Evolutionary conservation across 2,329 filamentous ascomycete genomes (phyloP).

Genomic region (Leptographium galeiforme): DNA sequence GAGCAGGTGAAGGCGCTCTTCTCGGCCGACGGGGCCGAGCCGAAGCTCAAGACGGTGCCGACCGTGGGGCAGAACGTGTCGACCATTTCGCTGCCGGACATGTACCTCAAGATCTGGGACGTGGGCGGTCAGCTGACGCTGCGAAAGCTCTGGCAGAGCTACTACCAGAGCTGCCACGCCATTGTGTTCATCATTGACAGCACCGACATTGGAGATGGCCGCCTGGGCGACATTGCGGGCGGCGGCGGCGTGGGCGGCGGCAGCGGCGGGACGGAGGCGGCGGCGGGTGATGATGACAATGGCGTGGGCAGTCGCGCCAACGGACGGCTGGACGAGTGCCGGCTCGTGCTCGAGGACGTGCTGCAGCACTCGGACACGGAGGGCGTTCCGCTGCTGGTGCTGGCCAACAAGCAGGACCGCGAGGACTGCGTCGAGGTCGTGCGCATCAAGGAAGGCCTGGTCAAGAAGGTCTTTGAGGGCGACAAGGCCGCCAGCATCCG

Average conservation of each 20-base stretch:
- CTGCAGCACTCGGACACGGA: conserved; percentile 77
- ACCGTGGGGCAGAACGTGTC: conserved; percentile 96
- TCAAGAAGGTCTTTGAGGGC: conserved; percentile 90
- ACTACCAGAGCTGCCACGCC: conserved; percentile 87
- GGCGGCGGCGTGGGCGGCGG: background rate
- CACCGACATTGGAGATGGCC: conserved; percentile 79
- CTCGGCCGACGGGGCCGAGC: conserved; percentile 46
- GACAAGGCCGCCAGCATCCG: conserved; percentile 76
- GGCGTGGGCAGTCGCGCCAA: conserved; percentile 15
- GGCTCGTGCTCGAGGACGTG: conserved; percentile 78
- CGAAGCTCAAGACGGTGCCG: conserved; percentile 74
- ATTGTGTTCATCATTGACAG: conserved; percentile 97
- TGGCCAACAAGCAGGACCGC: conserved; percentile 95
- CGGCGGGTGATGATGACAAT: conserved; percentile 29
- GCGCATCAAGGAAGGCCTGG: conserved; percentile 88
- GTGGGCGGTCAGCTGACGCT: conserved; percentile 86
- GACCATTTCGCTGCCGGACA: conserved; percentile 77
- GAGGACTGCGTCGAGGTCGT: conserved; percentile 98
- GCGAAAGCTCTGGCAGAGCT: conserved; percentile 86
- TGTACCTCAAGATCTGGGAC: conserved; percentile 98
- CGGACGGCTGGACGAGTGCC: conserved; percentile 72
- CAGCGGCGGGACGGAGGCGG: conserved; percentile 46
- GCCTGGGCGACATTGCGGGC: conserved; percentile 26
- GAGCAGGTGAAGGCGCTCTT: conserved; percentile 90
- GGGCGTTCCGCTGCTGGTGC: conserved; percentile 78